A percentile compares a stretch with the other conserved stretches of the same genome.
Conservation (phyloP, 2,329 filamentous ascomycete species). For the Monilinia fructigena region DNA sequence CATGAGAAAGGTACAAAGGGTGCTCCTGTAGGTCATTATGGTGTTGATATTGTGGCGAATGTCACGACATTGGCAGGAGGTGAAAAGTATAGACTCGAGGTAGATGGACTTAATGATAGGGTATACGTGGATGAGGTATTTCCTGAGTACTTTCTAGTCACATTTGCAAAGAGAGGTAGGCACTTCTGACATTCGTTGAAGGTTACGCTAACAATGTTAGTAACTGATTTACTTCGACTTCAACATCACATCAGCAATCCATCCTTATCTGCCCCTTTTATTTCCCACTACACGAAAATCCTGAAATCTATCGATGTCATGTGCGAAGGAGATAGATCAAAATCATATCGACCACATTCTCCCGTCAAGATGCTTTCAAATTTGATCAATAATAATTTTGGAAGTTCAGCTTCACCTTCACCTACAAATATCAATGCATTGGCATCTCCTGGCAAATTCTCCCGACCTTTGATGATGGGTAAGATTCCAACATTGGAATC, state of each 20-base stretch:
- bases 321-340: conserved; percentile 61
- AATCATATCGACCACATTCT: conserved; percentile 73
- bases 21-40: conserved; percentile 63
- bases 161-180: conserved; percentile 72
- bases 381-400: conserved; percentile 64
- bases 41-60: conserved; percentile 69
- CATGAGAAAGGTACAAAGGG: conserved; percentile 65
- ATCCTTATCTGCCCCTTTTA: conserved; percentile 62
- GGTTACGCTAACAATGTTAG: conserved; percentile 47
- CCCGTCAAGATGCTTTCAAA: conserved; percentile 88
- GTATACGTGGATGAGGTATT: conserved; percentile 73
- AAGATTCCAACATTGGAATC: conserved; percentile 46
- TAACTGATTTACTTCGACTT: conserved; percentile 68
- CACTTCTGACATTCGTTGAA: conserved; percentile 13
- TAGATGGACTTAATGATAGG: conserved; percentile 66
- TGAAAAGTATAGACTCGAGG: conserved; percentile 56
- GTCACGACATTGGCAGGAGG: conserved; percentile 52
- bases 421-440: conserved; percentile 40
- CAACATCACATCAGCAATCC: conserved; percentile 69
- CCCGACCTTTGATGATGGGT: conserved; percentile 42
- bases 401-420: conserved; percentile 43
- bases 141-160: conserved; percentile 69
- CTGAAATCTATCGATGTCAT: conserved; percentile 67
- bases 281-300: conserved; percentile 76
- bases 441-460: conserved; percentile 32